Conservation (phyloP, 108 stramenopile genomes). For the Skeletonema marinoi region DNA sequence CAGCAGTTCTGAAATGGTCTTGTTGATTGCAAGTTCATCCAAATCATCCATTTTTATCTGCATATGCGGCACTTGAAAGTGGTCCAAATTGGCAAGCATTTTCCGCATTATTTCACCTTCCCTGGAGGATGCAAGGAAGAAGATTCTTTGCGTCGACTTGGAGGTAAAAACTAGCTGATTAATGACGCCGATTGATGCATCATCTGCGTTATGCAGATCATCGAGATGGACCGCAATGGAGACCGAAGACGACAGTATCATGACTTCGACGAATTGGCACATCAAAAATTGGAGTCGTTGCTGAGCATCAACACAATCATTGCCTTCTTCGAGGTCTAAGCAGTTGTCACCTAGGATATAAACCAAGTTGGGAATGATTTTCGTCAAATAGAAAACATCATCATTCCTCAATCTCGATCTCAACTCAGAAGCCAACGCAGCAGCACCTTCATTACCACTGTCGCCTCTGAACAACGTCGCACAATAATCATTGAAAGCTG, state of each 20-base stretch:
- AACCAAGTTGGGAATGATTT: background rate
- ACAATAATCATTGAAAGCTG: conserved; percentile 20
- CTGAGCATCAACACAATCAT: conserved; percentile 4
- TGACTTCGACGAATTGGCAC: conserved; percentile 25
- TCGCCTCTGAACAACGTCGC: background rate
- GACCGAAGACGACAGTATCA: background rate
- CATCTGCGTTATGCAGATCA: conserved; percentile 39
- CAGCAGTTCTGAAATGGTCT: conserved; percentile 19
- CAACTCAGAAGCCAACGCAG: background rate
- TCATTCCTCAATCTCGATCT: background rate
- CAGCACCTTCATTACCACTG: background rate
- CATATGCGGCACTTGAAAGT: background rate
- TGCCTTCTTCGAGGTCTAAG: background rate
- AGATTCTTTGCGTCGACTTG: background rate
- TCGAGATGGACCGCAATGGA: conserved; percentile 13
- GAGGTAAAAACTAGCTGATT: conserved; percentile 3
- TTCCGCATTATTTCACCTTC: conserved; percentile 11
- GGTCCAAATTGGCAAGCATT: background rate
- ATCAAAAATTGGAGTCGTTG: conserved; percentile 24
- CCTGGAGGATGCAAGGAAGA: conserved; percentile 15
- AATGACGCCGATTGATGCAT: conserved; percentile 11
- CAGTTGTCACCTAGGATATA: background rate
- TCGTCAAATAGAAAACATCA: background rate
- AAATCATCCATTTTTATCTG: conserved; percentile 10
- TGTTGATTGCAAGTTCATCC: conserved; percentile 4